Evolutionary conservation across 306 rosid genomes (phyloP).

Genomic region (Boehmeria nivea): DNA sequence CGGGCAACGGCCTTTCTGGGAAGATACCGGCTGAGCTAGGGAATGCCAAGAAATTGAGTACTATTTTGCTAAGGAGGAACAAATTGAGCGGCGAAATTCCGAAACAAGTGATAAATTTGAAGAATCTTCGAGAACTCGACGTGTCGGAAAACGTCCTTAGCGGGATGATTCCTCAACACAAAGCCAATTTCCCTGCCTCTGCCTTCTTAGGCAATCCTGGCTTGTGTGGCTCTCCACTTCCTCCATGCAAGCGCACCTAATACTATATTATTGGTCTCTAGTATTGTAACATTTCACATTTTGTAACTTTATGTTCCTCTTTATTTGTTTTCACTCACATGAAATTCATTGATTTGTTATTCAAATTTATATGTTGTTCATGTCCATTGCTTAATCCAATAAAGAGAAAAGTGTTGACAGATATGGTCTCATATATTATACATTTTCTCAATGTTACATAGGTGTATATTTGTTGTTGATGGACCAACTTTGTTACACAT

Average conservation of each 20-base stretch:
- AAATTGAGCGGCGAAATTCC: conserved; percentile 42
- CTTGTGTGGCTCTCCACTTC: conserved; percentile 59
- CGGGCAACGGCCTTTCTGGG: conserved; percentile 29
- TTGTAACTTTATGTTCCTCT: not conserved
- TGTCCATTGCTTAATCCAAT: too few species aligned
- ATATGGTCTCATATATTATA: too few species aligned
- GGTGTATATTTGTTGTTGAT: too few species aligned
- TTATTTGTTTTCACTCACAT: too few species aligned
- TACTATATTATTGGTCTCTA: not conserved
- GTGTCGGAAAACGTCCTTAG: conserved; percentile 39
- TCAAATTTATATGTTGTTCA: too few species aligned
- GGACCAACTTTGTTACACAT: too few species aligned
- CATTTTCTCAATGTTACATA: too few species aligned
- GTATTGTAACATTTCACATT: not conserved
- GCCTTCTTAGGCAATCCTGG: conserved; percentile 42
- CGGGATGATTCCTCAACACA: conserved; percentile 40
- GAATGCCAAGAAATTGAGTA: conserved; percentile 16
- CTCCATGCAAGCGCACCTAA: conserved; percentile 42
- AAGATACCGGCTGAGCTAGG: conserved; percentile 39
- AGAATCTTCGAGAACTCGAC: conserved; percentile 30
- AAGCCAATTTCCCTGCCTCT: conserved; percentile 31
- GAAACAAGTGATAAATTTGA: conserved; percentile 33
- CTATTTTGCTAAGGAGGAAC: conserved; percentile 35
- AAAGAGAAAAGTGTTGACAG: too few species aligned
- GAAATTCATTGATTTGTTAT: conserved; percentile 5